A percentile compares a stretch with the other conserved stretches of the same genome.
Evolutionary conservation across 2,329 filamentous ascomycete genomes (phyloP).

Genomic region (Colletotrichum tabaci): DNA sequence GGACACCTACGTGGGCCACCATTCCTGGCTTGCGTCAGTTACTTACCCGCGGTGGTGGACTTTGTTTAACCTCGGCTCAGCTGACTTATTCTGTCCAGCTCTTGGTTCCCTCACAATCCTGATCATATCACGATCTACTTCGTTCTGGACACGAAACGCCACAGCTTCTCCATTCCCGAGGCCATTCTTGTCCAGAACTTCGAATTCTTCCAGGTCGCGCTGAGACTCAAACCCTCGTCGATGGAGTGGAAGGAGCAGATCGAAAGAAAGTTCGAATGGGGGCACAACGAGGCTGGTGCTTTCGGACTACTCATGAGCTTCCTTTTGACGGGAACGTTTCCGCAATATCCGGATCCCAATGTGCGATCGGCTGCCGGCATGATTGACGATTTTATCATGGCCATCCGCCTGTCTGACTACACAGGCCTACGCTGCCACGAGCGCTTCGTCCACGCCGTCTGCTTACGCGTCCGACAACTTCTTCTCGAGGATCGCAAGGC

Average conservation of each 20-base stretch:
- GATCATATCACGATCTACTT: slow-evolving; percentile 22
- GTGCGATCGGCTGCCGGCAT: neutral
- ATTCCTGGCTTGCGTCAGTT: slow-evolving; percentile 30
- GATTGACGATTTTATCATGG: slow-evolving; percentile 23
- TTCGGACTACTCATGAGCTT: slow-evolving; percentile 25
- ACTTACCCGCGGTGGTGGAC: neutral
- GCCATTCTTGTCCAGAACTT: slow-evolving; percentile 17
- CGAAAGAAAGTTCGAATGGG: slow-evolving; percentile 3
- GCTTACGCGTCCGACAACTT: slow-evolving; percentile 29
- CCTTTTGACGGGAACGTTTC: slow-evolving; percentile 26
- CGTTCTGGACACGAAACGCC: neutral
- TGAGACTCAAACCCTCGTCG: neutral
- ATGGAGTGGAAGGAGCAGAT: slow-evolving; percentile 6
- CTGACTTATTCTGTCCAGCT: neutral
- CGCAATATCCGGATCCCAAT: slow-evolving; percentile 1
- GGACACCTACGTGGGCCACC: slow-evolving; percentile 8
- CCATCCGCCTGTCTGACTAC: slow-evolving; percentile 8
- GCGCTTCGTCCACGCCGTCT: slow-evolving; percentile 6
- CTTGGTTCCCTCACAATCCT: slow-evolving; percentile 31
- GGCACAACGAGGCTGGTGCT: neutral
- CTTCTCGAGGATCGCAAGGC: slow-evolving; percentile 19
- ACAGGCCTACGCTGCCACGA: neutral
- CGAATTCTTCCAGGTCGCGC: neutral
- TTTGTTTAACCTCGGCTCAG: too few relatives aligned
- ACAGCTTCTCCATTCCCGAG: slow-evolving; percentile 11